These are phyloP conservation scores for Drechslera avenae DNA, from an alignment of 2,329 filamentous ascomycete genomes.

Conservation along the genomic window DNA sequence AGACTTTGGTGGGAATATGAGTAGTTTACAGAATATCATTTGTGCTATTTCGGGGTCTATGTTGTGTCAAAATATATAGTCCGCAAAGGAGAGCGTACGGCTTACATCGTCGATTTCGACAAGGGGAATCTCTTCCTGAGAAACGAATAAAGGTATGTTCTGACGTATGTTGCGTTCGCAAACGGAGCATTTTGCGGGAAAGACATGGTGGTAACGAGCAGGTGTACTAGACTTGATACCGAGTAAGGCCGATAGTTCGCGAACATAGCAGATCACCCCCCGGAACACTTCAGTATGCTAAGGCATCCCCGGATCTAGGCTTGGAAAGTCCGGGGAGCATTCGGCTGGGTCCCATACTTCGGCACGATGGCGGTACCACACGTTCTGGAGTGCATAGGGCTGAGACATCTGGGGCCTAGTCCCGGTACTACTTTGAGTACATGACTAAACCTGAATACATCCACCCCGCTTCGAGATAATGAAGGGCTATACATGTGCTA, in stretches of 20 bases:
- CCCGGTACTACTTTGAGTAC: slow-evolving; percentile 10
- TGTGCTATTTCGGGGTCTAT: too few species aligned
- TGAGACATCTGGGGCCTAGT: slow-evolving; percentile 33
- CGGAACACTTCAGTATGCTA: slow-evolving; percentile 10
- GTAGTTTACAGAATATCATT: too few species aligned
- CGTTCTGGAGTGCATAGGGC: slow-evolving; percentile 39
- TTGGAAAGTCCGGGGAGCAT: slow-evolving; percentile 14
- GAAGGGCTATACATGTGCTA: not conserved
- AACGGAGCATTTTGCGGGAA: not conserved
- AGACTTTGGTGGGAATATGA: too few species aligned
- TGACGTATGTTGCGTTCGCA: not conserved
- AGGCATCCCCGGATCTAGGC: slow-evolving; percentile 18
- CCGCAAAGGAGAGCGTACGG: not conserved
- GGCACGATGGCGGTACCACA: slow-evolving; percentile 20
- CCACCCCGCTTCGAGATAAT: not conserved
- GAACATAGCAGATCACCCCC: slow-evolving; percentile 2
- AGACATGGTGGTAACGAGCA: not conserved
- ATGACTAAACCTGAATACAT: slow-evolving; percentile 10
- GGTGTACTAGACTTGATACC: not conserved
- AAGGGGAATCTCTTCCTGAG: too few species aligned
- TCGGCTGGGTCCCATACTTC: slow-evolving; percentile 22
- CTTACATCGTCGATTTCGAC: too few species aligned
- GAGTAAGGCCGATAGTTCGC: not conserved
- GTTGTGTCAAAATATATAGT: too few species aligned
- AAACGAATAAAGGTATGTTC: too few species aligned